A percentile compares a stretch with the other conserved stretches of the same genome.
These are phyloP conservation scores for Crithidia brevicula DNA, from an alignment of 208 protist genomes.

Conservation along the genomic window DNA sequence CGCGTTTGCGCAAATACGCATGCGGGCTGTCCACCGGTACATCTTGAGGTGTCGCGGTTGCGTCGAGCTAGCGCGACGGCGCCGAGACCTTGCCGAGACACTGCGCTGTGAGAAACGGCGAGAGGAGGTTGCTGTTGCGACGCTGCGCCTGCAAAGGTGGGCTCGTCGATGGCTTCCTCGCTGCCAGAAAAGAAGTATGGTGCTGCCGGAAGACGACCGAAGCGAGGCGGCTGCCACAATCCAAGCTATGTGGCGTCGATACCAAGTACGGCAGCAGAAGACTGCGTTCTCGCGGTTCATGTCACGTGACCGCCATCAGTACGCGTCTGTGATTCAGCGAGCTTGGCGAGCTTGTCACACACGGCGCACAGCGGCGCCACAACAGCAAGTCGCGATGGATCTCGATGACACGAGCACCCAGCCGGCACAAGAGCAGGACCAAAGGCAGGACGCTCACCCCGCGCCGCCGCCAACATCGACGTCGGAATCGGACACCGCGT, in stretches of 20 bases:
- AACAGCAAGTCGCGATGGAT: not conserved
- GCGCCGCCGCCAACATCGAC: not conserved
- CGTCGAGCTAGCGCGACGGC: conserved; percentile 26
- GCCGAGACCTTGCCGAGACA: conserved; percentile 17
- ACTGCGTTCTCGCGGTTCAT: conserved; percentile 51
- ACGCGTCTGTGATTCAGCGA: conserved; percentile 54
- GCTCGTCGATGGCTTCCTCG: conserved; percentile 46
- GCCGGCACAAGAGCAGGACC: conserved; percentile 25
- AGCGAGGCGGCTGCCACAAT: conserved; percentile 58
- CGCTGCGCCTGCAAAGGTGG: conserved; percentile 47
- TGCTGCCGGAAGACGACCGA: conserved; percentile 11
- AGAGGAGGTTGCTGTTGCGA: conserved; percentile 63
- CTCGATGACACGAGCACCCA: not conserved
- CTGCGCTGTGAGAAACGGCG: conserved; percentile 38
- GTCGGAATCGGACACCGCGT: not conserved
- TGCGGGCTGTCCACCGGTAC: conserved; percentile 43
- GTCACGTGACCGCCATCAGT: conserved; percentile 51
- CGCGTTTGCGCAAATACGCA: conserved; percentile 21
- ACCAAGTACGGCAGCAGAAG: conserved; percentile 13
- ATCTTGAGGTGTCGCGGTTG: conserved; percentile 41
- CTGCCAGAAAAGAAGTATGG: conserved; percentile 3
- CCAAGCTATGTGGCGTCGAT: conserved; percentile 67
- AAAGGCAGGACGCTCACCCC: not conserved
- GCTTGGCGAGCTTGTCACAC: conserved; percentile 50
- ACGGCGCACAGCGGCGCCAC: conserved; percentile 6